Evolutionary conservation across 2,329 filamentous ascomycete genomes (phyloP).

Genomic region (Trichoderma sp.): DNA sequence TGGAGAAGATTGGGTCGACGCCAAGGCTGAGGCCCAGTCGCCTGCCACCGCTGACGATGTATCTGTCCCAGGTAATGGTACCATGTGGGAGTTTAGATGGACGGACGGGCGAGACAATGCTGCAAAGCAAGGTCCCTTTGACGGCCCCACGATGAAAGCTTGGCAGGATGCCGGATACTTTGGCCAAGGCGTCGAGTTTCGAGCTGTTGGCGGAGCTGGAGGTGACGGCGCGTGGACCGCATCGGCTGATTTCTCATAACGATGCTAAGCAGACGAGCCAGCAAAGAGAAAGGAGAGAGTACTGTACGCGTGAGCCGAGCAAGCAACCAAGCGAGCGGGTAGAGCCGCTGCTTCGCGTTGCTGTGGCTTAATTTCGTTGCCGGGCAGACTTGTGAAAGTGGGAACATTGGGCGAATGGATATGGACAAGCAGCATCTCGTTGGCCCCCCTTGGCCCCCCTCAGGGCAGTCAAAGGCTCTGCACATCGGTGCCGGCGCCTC

Average conservation of each 20-base stretch:
- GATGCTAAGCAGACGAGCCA: neutral
- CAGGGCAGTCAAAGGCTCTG: neutral
- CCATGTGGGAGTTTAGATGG: constrained; percentile 86
- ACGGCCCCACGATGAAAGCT: constrained; percentile 77
- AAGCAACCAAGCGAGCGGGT: constrained; percentile 3
- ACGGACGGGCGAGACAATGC: constrained; percentile 79
- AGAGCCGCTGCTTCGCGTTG: constrained; percentile 12
- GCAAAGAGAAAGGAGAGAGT: neutral
- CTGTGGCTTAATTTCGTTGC: neutral
- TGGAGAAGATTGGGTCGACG: constrained; percentile 74
- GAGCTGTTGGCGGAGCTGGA: constrained; percentile 53
- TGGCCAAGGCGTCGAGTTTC: constrained; percentile 80
- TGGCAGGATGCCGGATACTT: constrained; percentile 95
- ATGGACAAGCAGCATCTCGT: neutral
- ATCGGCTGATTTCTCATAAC: constrained; percentile 50
- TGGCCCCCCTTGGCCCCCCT: constrained; percentile 1
- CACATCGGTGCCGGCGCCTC: constrained; percentile 1
- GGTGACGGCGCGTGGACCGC: constrained; percentile 51
- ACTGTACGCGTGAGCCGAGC: neutral
- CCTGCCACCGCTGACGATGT: neutral
- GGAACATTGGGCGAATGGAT: neutral
- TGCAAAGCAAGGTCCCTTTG: constrained; percentile 80
- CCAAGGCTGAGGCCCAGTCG: neutral
- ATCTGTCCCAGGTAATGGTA: constrained; percentile 24
- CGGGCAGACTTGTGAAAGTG: constrained; percentile 8